Conservation (phyloP, 768 basidiomycete genomes). For the Tylopilus sp. region DNA sequence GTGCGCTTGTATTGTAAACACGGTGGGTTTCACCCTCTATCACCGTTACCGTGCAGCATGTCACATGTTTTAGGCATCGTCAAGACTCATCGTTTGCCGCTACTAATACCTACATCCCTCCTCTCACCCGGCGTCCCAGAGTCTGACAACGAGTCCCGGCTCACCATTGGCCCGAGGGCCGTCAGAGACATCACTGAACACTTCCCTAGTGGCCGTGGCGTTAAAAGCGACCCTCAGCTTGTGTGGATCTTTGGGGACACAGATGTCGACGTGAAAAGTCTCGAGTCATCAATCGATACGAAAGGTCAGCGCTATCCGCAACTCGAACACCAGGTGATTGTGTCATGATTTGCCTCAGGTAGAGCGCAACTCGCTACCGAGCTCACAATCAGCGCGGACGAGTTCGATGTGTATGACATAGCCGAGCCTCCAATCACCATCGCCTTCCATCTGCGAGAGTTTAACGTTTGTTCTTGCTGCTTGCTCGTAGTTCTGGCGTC, state of each 20-base stretch:
- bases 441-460: constrained; percentile 80
- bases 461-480: constrained; percentile 51
- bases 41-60: constrained; percentile 1
- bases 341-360: constrained; percentile 36
- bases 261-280: constrained; percentile 67
- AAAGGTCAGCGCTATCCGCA: constrained; percentile 44
- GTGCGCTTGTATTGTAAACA: constrained; percentile 81
- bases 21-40: constrained; percentile 40
- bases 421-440: constrained; percentile 60
- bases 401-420: constrained; percentile 77
- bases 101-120: constrained; percentile 55
- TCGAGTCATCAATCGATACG: constrained; percentile 60
- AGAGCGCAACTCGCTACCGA: constrained; percentile 69
- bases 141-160: constrained; percentile 51
- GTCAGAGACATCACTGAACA: constrained; percentile 80
- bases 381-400: constrained; percentile 69
- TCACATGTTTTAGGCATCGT: constrained; percentile 54
- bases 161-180: constrained; percentile 70
- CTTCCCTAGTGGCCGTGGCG: constrained; percentile 62
- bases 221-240: constrained; percentile 71
- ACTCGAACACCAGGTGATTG: background rate
- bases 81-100: constrained; percentile 74
- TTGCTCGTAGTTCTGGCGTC: background rate
- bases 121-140: constrained; percentile 68
- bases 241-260: constrained; percentile 74